Conservation (phyloP, 257 asterid genomes). For the Ajuga chamaepitys region DNA sequence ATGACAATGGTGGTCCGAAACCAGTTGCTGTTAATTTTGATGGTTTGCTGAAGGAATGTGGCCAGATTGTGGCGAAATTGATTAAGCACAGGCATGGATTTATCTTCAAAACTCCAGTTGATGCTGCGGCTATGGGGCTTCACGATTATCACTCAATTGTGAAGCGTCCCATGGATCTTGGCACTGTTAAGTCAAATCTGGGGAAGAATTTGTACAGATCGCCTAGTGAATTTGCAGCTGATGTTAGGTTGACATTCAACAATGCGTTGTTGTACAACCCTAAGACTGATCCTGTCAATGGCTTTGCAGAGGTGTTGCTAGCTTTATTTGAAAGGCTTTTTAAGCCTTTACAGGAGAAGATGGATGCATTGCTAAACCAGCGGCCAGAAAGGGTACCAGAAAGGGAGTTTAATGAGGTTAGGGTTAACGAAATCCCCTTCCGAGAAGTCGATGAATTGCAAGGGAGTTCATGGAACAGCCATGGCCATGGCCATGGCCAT, state of each 20-base stretch:
- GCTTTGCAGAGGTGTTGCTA: constrained; percentile 56
- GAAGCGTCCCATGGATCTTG: constrained; percentile 92
- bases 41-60: constrained; percentile 60
- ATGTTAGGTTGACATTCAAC: constrained; percentile 76
- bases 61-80: constrained; percentile 53
- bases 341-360: constrained; percentile 54
- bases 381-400: constrained; percentile 36
- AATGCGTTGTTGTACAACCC: constrained; percentile 93
- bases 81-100: constrained; percentile 57
- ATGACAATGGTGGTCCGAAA: constrained; percentile 23
- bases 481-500: constrained; percentile 12
- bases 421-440: constrained; percentile 19
- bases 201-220: constrained; percentile 39
- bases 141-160: constrained; percentile 87
- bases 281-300: constrained; percentile 58
- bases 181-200: constrained; percentile 69
- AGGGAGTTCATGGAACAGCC: constrained; percentile 67
- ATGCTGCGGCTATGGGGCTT: constrained; percentile 58
- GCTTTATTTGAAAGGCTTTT: constrained; percentile 65
- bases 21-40: constrained; percentile 26
- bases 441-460: constrained; percentile 59
- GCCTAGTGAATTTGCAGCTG: constrained; percentile 70
- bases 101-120: constrained; percentile 65
- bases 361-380: constrained; percentile 16
- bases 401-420: constrained; percentile 18